Conservation (phyloP, 1,284 basidiomycete genomes). For the Ustilago lituana region DNA sequence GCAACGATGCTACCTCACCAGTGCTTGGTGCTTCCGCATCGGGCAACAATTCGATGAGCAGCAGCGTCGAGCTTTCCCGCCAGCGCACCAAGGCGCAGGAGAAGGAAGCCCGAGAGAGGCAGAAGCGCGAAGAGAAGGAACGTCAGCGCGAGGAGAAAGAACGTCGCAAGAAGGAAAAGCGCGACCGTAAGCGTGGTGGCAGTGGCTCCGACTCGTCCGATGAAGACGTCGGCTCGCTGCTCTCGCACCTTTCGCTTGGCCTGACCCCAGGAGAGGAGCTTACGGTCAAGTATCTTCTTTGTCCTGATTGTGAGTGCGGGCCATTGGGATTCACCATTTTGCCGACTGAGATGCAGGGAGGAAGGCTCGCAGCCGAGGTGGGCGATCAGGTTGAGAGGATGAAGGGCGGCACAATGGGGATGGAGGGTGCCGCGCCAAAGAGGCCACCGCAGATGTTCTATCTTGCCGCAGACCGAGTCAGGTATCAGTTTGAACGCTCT, state of each 20-base stretch:
- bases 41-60: constrained; percentile 8
- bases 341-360: constrained; percentile 47
- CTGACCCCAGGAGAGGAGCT: constrained; percentile 49
- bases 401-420: constrained; percentile 25
- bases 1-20: constrained; percentile 9
- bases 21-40: background rate
- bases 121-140: constrained; percentile 37
- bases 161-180: constrained; percentile 28
- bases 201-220: constrained; percentile 38
- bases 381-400: constrained; percentile 49
- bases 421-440: constrained; percentile 10
- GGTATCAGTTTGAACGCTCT: constrained; percentile 52
- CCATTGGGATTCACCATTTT: constrained; percentile 63
- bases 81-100: constrained; percentile 31
- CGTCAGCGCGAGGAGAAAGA: constrained; percentile 32
- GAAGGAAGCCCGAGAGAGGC: constrained; percentile 28
- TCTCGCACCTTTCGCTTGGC: constrained; percentile 43
- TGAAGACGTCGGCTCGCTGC: constrained; percentile 33
- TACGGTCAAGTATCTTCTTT: constrained; percentile 63
- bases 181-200: constrained; percentile 24
- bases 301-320: constrained; percentile 65
- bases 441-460: constrained; percentile 49
- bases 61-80: constrained; percentile 1
- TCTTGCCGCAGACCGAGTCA: constrained; percentile 56
- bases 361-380: constrained; percentile 53